These are phyloP conservation scores for Solanum pennellii DNA, from an alignment of 257 asterid species.

Conservation along the genomic window DNA sequence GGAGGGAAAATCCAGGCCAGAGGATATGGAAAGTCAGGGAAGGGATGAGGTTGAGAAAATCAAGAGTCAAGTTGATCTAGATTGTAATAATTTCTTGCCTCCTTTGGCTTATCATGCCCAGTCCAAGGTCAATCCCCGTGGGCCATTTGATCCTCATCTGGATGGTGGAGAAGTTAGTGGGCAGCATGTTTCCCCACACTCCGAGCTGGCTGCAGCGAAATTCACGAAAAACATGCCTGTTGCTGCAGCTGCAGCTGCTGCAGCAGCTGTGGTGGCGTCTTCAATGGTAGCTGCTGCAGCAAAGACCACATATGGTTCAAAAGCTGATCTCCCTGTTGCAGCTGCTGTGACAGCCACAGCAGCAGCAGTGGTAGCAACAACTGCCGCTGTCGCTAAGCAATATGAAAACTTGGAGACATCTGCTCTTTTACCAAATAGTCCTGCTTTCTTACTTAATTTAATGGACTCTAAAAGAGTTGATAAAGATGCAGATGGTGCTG, in stretches of 20 bases:
- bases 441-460: slow-evolving; percentile 17
- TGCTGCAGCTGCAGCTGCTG: slow-evolving; percentile 84
- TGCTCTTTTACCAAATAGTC: slow-evolving; percentile 36
- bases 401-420: slow-evolving; percentile 48
- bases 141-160: slow-evolving; percentile 20
- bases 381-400: slow-evolving; percentile 76
- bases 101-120: slow-evolving; percentile 57
- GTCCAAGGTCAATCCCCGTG: slow-evolving; percentile 26
- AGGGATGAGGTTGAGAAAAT: slow-evolving; percentile 19
- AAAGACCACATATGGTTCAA: slow-evolving; percentile 34
- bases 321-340: slow-evolving; percentile 72
- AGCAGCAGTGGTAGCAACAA: slow-evolving; percentile 84
- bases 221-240: slow-evolving; percentile 50
- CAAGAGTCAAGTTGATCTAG: slow-evolving; percentile 21
- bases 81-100: slow-evolving; percentile 46
- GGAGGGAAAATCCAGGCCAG: slow-evolving; percentile 22
- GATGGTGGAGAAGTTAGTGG: slow-evolving; percentile 23
- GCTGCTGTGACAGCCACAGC: slow-evolving; percentile 93
- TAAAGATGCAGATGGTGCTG: slow-evolving; percentile 34
- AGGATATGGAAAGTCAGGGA: slow-evolving; percentile 30
- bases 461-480: slow-evolving; percentile 31
- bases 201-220: slow-evolving; percentile 28
- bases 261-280: slow-evolving; percentile 92
- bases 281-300: slow-evolving; percentile 86
- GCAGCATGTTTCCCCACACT: slow-evolving; percentile 25